Evolutionary conservation across 495 filamentous ascomycete genomes (phyloP), one percentile per base, ranked within the genome.

Genomic region (Penicillium canariense): DNA sequence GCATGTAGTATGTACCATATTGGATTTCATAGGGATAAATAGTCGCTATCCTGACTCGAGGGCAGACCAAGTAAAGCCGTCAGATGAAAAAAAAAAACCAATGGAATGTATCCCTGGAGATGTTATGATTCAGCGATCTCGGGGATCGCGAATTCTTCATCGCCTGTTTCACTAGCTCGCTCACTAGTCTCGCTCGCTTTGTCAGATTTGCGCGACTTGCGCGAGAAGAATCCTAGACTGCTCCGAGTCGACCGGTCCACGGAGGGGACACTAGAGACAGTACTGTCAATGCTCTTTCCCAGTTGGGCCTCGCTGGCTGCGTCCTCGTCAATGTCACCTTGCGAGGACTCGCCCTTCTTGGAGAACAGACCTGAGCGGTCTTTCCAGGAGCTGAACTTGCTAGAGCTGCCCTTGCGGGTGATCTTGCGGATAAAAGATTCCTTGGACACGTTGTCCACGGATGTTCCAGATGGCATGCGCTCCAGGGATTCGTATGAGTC

Each of bases 401-500:
- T 82, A 17, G 87, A 88, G 69, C 85, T 89, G 50, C 87, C 82
- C 64, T 92, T 92, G 43, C 88, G 85, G 20, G 88, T 85, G 54
- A 92, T 81, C 63, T 89, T 87, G 54, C 85, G 80, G 56, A 86
- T 81, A 35, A 90, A 80, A 3, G 83, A 81, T 59, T 84, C 83
- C 58, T 83, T 84, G 2, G 79, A 75, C 10, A 75, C 64, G 36
- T 82, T 78, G 39, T 92, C 88, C 14, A 82, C 81, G 10, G 84
- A 82, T 0, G 83, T 81, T 44, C 84, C 83, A 53, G 87, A 88
- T 38, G 82, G 81, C 32, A 85, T 77, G 44, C 79, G 78, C 38
- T 91, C 88, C 28, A 91, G 70, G n/a, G 86, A 88, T 54, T 91
- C 88, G 50, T 83, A 79, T 3, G 88, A 91, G 55, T 90, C 88